Evolutionary conservation across 768 basidiomycete species (phyloP).

Genomic region (Glaciozyma martinii): DNA sequence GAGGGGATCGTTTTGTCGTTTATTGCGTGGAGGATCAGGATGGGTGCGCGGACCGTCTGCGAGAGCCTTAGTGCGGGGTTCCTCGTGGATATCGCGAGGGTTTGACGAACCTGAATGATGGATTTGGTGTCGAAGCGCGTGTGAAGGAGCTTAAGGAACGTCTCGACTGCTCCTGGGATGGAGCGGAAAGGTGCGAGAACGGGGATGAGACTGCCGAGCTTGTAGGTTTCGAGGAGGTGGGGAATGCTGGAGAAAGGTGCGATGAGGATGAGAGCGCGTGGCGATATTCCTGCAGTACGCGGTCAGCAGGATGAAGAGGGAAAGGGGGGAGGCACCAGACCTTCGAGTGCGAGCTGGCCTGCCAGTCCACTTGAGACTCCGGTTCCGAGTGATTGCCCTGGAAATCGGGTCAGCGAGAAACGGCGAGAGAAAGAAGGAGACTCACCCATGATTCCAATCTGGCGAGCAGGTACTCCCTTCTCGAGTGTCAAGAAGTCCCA

Average conservation of each 20-base stretch:
- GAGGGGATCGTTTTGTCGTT: constrained; percentile 26
- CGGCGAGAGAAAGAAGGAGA: too few relatives aligned
- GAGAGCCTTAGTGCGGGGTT: too few relatives aligned
- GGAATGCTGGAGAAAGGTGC: constrained; percentile 27
- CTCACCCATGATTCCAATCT: constrained; percentile 61
- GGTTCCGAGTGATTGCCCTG: constrained; percentile 70
- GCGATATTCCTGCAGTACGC: constrained; percentile 1
- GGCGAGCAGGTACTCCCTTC: constrained; percentile 51
- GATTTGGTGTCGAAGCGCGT: constrained; percentile 22
- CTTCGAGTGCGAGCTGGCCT: constrained; percentile 43
- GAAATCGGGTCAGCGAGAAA: too few relatives aligned
- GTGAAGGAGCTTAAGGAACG: constrained; percentile 1
- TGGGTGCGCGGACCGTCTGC: constrained; percentile 10
- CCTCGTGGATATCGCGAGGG: too few relatives aligned
- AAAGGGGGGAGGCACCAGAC: constrained; percentile 28
- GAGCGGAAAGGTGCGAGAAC: constrained; percentile 12
- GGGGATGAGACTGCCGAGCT: constrained; percentile 13
- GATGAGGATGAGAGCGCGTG: constrained; percentile 21
- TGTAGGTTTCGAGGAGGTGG: constrained; percentile 11
- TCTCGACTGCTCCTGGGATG: constrained; percentile 14
- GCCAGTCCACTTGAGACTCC: constrained; percentile 53
- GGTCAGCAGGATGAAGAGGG: not conserved
- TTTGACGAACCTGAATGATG: constrained; percentile 9
- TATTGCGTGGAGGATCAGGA: constrained; percentile 27
- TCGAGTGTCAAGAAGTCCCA: constrained; percentile 62